Percentiles rank a stretch among this genome's conserved stretches.
Conservation (phyloP, 257 asterid genomes). For the Forsythia suspensa region DNA sequence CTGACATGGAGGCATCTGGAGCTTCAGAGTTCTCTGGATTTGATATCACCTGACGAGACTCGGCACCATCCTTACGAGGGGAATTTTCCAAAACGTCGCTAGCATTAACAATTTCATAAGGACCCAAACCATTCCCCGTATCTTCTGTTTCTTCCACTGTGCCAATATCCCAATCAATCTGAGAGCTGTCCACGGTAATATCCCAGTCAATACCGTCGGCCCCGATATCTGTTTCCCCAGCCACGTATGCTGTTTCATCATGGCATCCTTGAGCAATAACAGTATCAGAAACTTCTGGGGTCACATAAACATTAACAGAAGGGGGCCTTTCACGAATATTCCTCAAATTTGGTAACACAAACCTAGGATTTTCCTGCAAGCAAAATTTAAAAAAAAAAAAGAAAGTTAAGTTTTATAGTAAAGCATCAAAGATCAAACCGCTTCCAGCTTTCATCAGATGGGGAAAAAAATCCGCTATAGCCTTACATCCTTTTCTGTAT, state of each 20-base stretch:
- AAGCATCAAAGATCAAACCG: slow-evolving; percentile 7
- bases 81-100: slow-evolving; percentile 61
- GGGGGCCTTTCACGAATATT: slow-evolving; percentile 67
- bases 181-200: slow-evolving; percentile 76
- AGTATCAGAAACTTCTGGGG: slow-evolving; percentile 51
- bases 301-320: slow-evolving; percentile 53
- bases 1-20: slow-evolving; percentile 48
- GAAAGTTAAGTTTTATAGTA: slow-evolving; percentile 2
- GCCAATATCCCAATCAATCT: slow-evolving; percentile 92
- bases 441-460: slow-evolving; percentile 9
- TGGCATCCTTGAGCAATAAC: slow-evolving; percentile 36
- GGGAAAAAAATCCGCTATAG: slow-evolving; percentile 11
- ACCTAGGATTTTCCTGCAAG: slow-evolving; percentile 59
- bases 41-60: slow-evolving; percentile 33
- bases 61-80: slow-evolving; percentile 37
- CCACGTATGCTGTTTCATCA: slow-evolving; percentile 31
- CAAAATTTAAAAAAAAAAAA: slow-evolving; percentile 1
- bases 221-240: slow-evolving; percentile 37
- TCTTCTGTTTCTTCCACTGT: slow-evolving; percentile 72
- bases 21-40: slow-evolving; percentile 36
- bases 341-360: slow-evolving; percentile 57
- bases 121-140: slow-evolving; percentile 84
- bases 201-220: slow-evolving; percentile 84
- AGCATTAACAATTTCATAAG: slow-evolving; percentile 89
- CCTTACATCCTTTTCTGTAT: slow-evolving; percentile 75